Evolutionary conservation across 2,329 filamentous ascomycete genomes (phyloP).

Genomic region (Aspergillus sp.): DNA sequence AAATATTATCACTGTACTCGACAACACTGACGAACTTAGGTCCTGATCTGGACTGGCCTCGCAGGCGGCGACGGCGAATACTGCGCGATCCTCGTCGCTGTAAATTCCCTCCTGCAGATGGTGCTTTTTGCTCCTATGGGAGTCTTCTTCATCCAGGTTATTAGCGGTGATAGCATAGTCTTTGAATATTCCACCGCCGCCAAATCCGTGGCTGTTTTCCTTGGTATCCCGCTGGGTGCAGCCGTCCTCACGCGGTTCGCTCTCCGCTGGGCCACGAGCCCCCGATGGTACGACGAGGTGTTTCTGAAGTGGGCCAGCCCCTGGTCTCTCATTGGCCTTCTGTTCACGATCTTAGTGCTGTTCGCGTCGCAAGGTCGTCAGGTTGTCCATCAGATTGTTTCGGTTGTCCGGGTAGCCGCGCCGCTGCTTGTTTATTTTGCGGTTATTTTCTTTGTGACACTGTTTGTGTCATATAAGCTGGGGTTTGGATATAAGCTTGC

Average conservation of each 20-base stretch:
- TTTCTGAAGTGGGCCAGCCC: conserved; percentile 71
- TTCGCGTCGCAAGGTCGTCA: conserved; percentile 79
- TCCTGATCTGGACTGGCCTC: conserved; percentile 73
- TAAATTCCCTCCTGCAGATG: conserved; percentile 76
- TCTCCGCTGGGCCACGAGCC: conserved; percentile 53
- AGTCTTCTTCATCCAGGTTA: conserved; percentile 67
- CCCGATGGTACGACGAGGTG: conserved; percentile 62
- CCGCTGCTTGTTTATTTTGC: conserved; percentile 79
- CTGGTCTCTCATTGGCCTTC: conserved; percentile 73
- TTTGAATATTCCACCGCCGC: conserved; percentile 67
- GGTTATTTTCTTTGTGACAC: conserved; percentile 68
- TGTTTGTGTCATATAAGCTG: conserved; percentile 58
- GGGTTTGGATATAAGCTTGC: conserved; percentile 70
- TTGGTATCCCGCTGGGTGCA: conserved; percentile 77
- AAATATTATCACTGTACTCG: neutral
- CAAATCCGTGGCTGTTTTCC: conserved; percentile 76
- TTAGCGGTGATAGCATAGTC: conserved; percentile 51
- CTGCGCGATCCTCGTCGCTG: conserved; percentile 75
- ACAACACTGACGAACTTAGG: conserved; percentile 30
- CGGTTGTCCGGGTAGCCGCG: conserved; percentile 75
- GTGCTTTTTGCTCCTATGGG: conserved; percentile 69
- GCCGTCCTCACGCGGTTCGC: conserved; percentile 70
- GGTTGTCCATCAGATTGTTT: conserved; percentile 78
- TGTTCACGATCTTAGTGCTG: conserved; percentile 83
- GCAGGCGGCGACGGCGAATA: conserved; percentile 77